Evolutionary conservation across 768 basidiomycete species (phyloP), one percentile per base, ranked within the genome.

Genomic region (Phaffia australis): DNA sequence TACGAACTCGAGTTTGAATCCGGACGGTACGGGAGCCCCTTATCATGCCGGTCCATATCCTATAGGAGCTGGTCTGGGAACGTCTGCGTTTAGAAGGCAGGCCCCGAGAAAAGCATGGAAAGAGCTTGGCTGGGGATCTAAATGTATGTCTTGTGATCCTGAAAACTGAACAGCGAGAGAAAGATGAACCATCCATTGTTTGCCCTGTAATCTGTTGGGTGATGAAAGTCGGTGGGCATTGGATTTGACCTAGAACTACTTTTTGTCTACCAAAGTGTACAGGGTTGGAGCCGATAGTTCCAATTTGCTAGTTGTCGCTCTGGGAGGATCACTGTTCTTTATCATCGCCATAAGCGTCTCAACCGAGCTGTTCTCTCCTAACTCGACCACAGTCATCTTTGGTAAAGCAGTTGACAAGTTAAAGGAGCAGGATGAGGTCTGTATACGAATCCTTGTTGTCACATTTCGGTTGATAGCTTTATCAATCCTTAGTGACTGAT

Each of bases 331-430:
- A 3, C 60, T 67, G 19, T 48, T 67, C 48, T 50, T 67, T 35
- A 25, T 65, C 47, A 65, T 65, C 30, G 30, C 49, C 27, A 25
- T 56, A 3, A 32, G 29, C 15, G 66, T 67, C 48, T 18, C 51
- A 3, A 62, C 60, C 9, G 66, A 67, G 60, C 60, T 67, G 47
- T 63, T 67, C 30, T 67, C 66, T 9, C 66, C 66, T 2, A 67
- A 67, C 60, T 51, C 48, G 5, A 55, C 66, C 19, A 67, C 66
- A 7, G 60, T 63, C 54, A 63, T 67, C 66, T 67, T 67, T 54
- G 54, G 54, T 42, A 51, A 51, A 25, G 66, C 60, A 14, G 60
- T 57, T 25, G 60, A 67, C 27, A 55, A 47, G 11, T 35, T 67
- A 1, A 56, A 67, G 47, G 52, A 67, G 47, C 61, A 27, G 30